Conservation (phyloP, 139 green algal genomes). For the Chlamydomonas sp. region DNA sequence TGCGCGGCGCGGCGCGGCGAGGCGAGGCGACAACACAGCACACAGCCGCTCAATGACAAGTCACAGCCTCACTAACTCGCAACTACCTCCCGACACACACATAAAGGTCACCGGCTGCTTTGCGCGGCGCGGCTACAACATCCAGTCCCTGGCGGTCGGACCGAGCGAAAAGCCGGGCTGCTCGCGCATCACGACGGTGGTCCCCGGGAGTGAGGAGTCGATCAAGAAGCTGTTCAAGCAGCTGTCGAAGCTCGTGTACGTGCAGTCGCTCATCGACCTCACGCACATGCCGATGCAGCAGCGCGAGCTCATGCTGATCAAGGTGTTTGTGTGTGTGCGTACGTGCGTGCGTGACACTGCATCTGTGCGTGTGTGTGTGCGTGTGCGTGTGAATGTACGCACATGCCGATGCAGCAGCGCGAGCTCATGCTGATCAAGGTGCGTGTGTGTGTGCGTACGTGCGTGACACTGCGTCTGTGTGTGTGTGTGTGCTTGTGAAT, state of each 20-base stretch:
- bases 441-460: no score
- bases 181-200: constrained; percentile 87
- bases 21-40: no score
- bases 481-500: no score
- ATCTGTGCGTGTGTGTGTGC: no score
- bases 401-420: constrained; percentile 65
- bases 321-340: no score
- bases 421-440: constrained; percentile 98
- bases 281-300: constrained; percentile 65
- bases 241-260: constrained; percentile 82
- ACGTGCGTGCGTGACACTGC: no score
- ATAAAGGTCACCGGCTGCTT: constrained; percentile 87
- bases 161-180: constrained; percentile 67
- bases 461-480: no score
- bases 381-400: no score
- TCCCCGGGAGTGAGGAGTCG: constrained; percentile 60
- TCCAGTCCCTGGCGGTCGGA: constrained; percentile 93
- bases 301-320: constrained; percentile 93
- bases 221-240: constrained; percentile 88
- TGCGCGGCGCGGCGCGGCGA: no score
- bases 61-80: no score
- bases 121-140: constrained; percentile 94
- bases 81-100: not conserved
- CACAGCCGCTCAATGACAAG: no score
- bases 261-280: constrained; percentile 72